phyloP scores from a whole-genome alignment of 2,329 filamentous ascomycete genomes.

The Talaromyces sp. region DNA sequence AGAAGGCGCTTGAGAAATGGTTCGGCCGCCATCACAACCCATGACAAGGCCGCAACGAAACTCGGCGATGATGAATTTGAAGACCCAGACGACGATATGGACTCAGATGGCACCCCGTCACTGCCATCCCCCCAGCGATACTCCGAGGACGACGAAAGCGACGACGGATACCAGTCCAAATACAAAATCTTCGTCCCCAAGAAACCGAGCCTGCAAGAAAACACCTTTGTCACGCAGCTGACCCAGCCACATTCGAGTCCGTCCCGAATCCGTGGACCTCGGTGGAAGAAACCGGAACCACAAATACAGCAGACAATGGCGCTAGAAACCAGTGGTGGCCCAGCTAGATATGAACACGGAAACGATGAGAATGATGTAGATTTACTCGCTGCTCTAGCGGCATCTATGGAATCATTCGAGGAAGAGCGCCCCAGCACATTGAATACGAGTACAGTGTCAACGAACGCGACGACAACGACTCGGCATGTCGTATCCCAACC shows the following conservation, averaged over 20 bases:
- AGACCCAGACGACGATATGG: slow-evolving; percentile 11
- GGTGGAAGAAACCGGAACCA: slow-evolving; percentile 45
- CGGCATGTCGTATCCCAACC: slow-evolving; percentile 3
- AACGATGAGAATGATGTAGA: slow-evolving; percentile 14
- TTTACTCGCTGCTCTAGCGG: slow-evolving; percentile 33
- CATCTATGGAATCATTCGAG: slow-evolving; percentile 35
- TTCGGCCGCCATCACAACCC: background rate
- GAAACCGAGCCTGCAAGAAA: slow-evolving; percentile 33
- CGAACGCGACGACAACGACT: background rate
- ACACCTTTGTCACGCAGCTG: slow-evolving; percentile 46
- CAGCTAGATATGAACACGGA: background rate
- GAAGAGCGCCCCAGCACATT: slow-evolving; percentile 18
- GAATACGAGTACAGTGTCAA: background rate
- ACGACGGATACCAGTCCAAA: slow-evolving; percentile 24
- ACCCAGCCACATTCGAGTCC: slow-evolving; percentile 48
- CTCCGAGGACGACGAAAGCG: slow-evolving; percentile 17
- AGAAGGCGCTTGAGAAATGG: slow-evolving; percentile 23
- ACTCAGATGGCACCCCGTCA: slow-evolving; percentile 15
- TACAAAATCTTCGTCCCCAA: slow-evolving; percentile 40
- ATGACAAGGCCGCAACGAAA: background rate
- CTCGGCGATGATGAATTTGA: slow-evolving; percentile 5
- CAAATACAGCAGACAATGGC: slow-evolving; percentile 2
- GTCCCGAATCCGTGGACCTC: slow-evolving; percentile 47
- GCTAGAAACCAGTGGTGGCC: background rate
- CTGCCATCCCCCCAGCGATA: slow-evolving; percentile 14